phyloP scores from a whole-genome alignment of 371 early-diverging fungal genomes.

The Entomophthora muscae region DNA sequence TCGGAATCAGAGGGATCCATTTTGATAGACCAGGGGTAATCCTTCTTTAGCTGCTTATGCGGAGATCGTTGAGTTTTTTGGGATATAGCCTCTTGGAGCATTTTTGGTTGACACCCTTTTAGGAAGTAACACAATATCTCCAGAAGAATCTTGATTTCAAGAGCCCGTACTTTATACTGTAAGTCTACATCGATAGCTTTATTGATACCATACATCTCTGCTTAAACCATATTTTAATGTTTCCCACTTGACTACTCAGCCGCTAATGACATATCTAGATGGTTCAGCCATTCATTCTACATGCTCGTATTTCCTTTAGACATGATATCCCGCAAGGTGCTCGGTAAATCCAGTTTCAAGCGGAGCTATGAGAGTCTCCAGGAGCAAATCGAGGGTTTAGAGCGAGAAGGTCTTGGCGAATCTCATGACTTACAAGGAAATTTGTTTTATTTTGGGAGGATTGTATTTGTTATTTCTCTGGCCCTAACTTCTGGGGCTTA shows the following conservation, averaged over 20 bases:
- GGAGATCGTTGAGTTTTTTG: no score
- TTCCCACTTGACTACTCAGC: not conserved
- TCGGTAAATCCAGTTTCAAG: conserved; percentile 8
- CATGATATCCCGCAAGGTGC: conserved; percentile 15
- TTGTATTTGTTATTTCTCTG: conserved; percentile 24
- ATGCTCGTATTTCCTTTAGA: conserved; percentile 46
- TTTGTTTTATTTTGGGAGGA: conserved; percentile 14
- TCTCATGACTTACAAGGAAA: conserved; percentile 1
- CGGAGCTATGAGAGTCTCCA: conserved; percentile 9
- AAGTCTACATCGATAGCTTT: conserved; percentile 12
- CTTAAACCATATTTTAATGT: not conserved
- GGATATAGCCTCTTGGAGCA: no score
- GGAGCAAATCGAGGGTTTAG: conserved; percentile 4
- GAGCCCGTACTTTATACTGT: conserved; percentile 66
- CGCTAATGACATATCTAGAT: conserved; percentile 16
- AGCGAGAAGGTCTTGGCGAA: not conserved
- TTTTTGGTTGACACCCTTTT: no score
- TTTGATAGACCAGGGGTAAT: no score
- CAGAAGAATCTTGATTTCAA: conserved; percentile 34
- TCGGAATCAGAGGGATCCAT: no score
- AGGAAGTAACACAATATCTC: conserved; percentile 43
- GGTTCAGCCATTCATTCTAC: conserved; percentile 54
- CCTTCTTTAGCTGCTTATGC: no score
- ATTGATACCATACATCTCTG: no score
- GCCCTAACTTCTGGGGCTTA: conserved; percentile 51